Evolutionary conservation across 2,329 filamentous ascomycete genomes (phyloP), one percentile per base, ranked within the genome.

Genomic region (Hirsutella thompsonii): DNA sequence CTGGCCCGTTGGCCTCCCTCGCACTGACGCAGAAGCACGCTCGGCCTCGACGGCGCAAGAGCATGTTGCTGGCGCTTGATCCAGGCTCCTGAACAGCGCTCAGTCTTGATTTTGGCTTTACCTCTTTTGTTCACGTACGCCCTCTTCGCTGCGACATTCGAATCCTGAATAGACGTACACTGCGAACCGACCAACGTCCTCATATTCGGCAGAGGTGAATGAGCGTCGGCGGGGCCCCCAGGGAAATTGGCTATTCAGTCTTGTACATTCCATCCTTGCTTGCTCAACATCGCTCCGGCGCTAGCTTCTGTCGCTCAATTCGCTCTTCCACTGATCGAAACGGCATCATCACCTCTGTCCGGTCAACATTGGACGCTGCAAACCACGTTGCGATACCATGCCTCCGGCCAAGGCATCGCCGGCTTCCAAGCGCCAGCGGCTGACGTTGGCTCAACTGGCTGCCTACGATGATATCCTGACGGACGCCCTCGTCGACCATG

Each of bases 391-490:
- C n/a, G n/a, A n/a, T n/a, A n/a, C n/a, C n/a, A 20, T 36, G 34
- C 34, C 18, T 19, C 8, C 18, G 5, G 8, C 16, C 10, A 20
- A 20, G n/a, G 19, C 49, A 19, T 46, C 59, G 48, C 42, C 59
- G 48, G 40, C 59, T 33, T 52, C 60, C 16, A 75, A 82, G 62
- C 83, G 74, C 66, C 79, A 83, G 56, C 77, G 79, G 46, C 71
- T 98, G 52, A 94, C 88, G 8, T 70, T 96, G 52, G 79, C 81
- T 45, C 89, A 94, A 69, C 68, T 98, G 54, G 83, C 88, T 26
- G 82, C 83, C 38, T 96, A 96, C 67, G 92, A 98, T 65, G 92
- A 98, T 62, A 81, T 96, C 49, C 70, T 94, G 47, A 98, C 92
- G 8, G 92, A 98, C 72, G 84, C 86, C 50, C 78, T 98, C 40